Percentiles rank a stretch among this genome's conserved stretches.
Evolutionary conservation across 2,329 filamentous ascomycete species (phyloP).

Genomic region (Ophiostoma sp.): DNA sequence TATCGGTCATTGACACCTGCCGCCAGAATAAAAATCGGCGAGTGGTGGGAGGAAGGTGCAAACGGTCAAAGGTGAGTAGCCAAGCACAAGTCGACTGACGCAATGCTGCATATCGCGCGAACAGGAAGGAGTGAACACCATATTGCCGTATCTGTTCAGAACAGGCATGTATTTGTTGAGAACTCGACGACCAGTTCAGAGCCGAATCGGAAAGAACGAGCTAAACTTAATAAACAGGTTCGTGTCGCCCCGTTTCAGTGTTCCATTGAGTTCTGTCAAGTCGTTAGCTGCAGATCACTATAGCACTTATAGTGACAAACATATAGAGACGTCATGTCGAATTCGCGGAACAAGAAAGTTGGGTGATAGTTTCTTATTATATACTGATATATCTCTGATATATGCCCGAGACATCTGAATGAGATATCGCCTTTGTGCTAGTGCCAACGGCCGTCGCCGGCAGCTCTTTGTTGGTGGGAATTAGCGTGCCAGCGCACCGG

Average conservation of each 20-base stretch:
- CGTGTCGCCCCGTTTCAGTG: background rate
- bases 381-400: background rate
- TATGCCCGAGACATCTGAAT: background rate
- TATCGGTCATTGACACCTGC: background rate
- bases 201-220: background rate
- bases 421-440: slow-evolving; percentile 8
- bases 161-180: background rate
- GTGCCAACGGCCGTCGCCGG: slow-evolving; percentile 11
- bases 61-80: background rate
- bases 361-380: background rate
- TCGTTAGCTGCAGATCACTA: background rate
- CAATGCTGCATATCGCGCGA: slow-evolving; percentile 19
- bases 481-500: slow-evolving; percentile 12
- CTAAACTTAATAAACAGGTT: background rate
- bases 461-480: slow-evolving; percentile 7
- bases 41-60: background rate
- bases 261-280: background rate
- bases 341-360: background rate
- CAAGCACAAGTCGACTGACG: slow-evolving; percentile 16
- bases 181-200: background rate
- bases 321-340: slow-evolving; percentile 1
- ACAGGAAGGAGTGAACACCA: slow-evolving; percentile 11
- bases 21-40: background rate
- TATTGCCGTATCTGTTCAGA: background rate
- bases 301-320: background rate